Evolutionary conservation across 805 yeast genomes (phyloP).

Genomic region (Ogataea ganodermae): DNA sequence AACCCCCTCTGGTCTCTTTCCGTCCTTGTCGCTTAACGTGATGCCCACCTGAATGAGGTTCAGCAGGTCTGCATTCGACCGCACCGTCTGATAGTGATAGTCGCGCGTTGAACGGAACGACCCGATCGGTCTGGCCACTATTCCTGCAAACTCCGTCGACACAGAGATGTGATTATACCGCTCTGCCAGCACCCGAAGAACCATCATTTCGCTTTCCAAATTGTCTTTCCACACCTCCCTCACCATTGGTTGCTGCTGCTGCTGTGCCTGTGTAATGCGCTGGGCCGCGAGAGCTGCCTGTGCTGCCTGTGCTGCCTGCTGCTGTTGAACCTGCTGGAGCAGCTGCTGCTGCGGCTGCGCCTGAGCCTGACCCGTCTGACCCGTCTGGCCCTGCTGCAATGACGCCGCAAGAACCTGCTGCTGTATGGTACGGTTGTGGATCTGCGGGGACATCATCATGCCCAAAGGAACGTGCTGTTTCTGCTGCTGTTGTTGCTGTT

Average conservation of each 20-base stretch:
- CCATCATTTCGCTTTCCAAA: constrained; percentile 64
- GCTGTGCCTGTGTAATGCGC: constrained; percentile 22
- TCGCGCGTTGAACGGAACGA: constrained; percentile 85
- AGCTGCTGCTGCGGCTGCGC: constrained; percentile 25
- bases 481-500: constrained; percentile 15
- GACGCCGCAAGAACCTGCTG: constrained; percentile 32
- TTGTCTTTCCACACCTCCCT: constrained; percentile 77
- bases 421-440: constrained; percentile 34
- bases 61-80: constrained; percentile 86
- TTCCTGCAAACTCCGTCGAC: constrained; percentile 94
- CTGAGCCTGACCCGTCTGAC: constrained; percentile 11
- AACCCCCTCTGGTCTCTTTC: constrained; percentile 64
- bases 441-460: constrained; percentile 38
- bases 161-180: constrained; percentile 63
- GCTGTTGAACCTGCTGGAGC: constrained; percentile 27
- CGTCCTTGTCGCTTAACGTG: constrained; percentile 67
- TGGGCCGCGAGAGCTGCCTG: constrained; percentile 26
- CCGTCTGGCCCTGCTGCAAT: constrained; percentile 22
- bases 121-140: constrained; percentile 94
- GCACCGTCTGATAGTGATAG: constrained; percentile 92
- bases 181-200: constrained; percentile 58
- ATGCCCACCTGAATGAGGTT: constrained; percentile 85
- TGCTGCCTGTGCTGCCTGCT: constrained; percentile 25
- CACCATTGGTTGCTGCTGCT: constrained; percentile 47
- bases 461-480: constrained; percentile 29